Evolutionary conservation across 257 asterid species (phyloP).

Genomic region (Fraxinus anomala): DNA sequence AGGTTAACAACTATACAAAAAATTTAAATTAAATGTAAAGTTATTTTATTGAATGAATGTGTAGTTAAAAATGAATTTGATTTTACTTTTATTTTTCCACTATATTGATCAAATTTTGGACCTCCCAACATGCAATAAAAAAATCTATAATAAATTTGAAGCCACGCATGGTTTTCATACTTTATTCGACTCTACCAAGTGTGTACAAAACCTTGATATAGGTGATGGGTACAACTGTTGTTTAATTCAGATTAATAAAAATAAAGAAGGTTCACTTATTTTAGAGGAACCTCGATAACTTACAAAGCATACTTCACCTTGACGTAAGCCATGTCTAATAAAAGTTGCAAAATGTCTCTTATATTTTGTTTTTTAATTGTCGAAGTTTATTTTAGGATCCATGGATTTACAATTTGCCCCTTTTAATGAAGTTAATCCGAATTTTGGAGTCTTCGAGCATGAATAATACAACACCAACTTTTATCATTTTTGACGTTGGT

Average conservation of each 20-base stretch:
- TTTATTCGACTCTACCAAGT: slow-evolving; percentile 14
- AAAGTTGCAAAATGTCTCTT: not conserved
- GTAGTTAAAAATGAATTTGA: too few species aligned
- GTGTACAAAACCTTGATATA: slow-evolving; percentile 26
- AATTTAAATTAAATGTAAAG: too few species aligned
- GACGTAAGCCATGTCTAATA: slow-evolving; percentile 33
- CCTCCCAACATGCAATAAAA: not conserved
- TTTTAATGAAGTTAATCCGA: too few species aligned
- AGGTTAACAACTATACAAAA: too few species aligned
- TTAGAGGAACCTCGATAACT: slow-evolving; percentile 39
- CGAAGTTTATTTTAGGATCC: too few species aligned
- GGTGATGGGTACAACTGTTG: slow-evolving; percentile 16
- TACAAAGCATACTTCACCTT: slow-evolving; percentile 39
- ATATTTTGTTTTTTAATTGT: not conserved
- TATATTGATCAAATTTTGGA: too few species aligned
- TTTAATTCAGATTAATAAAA: slow-evolving; percentile 26
- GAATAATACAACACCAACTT: too few species aligned
- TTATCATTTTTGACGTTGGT: too few species aligned
- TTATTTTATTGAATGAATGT: too few species aligned
- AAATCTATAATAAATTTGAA: slow-evolving; percentile 6
- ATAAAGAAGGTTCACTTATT: not conserved
- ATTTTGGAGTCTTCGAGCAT: too few species aligned
- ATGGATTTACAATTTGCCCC: too few species aligned
- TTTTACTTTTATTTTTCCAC: too few species aligned
- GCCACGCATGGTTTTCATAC: slow-evolving; percentile 34